Evolutionary conservation across 495 filamentous ascomycete genomes (phyloP).

Genomic region (Recurvomyces mirabilis): DNA sequence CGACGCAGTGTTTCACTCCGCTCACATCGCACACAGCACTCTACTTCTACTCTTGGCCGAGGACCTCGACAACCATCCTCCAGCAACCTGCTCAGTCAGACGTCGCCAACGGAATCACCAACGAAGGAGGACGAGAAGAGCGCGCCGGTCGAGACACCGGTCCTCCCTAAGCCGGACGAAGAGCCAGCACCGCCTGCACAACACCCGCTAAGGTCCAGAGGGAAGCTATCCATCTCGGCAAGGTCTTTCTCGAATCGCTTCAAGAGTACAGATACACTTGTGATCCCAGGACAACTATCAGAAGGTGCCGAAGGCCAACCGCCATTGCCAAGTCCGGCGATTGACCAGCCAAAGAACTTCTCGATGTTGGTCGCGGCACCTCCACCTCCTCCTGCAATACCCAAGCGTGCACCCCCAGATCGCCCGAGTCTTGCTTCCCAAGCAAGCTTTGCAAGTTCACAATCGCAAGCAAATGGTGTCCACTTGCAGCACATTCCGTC

Average conservation of each 20-base stretch:
- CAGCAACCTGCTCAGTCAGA: conserved; percentile 11
- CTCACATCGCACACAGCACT: conserved; percentile 16
- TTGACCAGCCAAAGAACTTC: not conserved
- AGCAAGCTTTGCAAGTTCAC: conserved; percentile 7
- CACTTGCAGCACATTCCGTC: conserved; percentile 4
- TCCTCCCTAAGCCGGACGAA: not conserved
- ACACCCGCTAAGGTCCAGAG: conserved; percentile 1
- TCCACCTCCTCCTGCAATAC: conserved; percentile 8
- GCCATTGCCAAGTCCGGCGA: not conserved
- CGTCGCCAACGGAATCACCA: conserved; percentile 9
- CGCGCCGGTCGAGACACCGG: too few species aligned
- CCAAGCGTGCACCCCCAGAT: conserved; percentile 8
- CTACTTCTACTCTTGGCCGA: conserved; percentile 6
- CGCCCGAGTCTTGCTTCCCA: conserved; percentile 6
- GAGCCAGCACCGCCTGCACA: conserved; percentile 1
- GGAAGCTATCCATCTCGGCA: conserved; percentile 13
- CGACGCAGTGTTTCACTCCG: conserved; percentile 20
- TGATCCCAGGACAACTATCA: not conserved
- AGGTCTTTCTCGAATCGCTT: conserved; percentile 15
- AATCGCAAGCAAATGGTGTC: conserved; percentile 2
- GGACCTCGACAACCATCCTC: conserved; percentile 13
- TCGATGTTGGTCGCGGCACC: conserved; percentile 14
- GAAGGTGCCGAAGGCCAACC: not conserved
- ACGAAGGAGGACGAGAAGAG: too few species aligned
- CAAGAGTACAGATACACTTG: conserved; percentile 9